Evolutionary conservation across 2,329 filamentous ascomycete species (phyloP).

Genomic region (Beauveria sp.): DNA sequence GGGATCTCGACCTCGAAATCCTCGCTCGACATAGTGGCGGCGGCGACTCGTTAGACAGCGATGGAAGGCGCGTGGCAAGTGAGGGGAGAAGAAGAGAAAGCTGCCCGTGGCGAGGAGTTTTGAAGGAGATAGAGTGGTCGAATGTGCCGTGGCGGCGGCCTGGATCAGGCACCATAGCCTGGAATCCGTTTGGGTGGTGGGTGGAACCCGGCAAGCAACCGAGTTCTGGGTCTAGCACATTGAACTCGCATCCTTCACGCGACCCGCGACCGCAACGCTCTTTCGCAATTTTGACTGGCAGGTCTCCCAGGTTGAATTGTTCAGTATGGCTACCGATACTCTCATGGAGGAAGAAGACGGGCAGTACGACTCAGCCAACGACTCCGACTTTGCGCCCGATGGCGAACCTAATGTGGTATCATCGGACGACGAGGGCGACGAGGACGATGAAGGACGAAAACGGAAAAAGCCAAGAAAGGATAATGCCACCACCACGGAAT

Average conservation of each 20-base stretch:
- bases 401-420: conserved; percentile 39
- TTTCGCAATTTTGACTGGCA: not conserved
- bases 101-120: not conserved
- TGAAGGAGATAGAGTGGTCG: not conserved
- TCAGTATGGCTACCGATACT: conserved; percentile 36
- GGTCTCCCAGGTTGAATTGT: no score
- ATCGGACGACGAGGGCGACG: conserved; percentile 42
- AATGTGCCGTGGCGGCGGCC: not conserved
- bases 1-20: conserved; percentile 50
- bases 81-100: not conserved
- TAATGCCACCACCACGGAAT: conserved; percentile 18
- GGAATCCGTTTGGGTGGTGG: conserved; percentile 1
- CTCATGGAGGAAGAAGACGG: conserved; percentile 43
- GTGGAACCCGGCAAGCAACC: not conserved
- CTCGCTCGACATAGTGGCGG: conserved; percentile 47
- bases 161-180: conserved; percentile 4
- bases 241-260: not conserved
- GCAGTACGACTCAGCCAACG: conserved; percentile 61
- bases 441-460: conserved; percentile 21
- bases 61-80: not conserved
- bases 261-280: not conserved
- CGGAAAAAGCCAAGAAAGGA: conserved; percentile 1
- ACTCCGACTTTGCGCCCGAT: conserved; percentile 66
- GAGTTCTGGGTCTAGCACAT: not conserved
- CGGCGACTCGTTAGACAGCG: not conserved